Percentiles rank a stretch among this genome's conserved stretches.
These are phyloP conservation scores for Cercophora samala DNA, from an alignment of 495 filamentous ascomycete genomes.

Conservation along the genomic window DNA sequence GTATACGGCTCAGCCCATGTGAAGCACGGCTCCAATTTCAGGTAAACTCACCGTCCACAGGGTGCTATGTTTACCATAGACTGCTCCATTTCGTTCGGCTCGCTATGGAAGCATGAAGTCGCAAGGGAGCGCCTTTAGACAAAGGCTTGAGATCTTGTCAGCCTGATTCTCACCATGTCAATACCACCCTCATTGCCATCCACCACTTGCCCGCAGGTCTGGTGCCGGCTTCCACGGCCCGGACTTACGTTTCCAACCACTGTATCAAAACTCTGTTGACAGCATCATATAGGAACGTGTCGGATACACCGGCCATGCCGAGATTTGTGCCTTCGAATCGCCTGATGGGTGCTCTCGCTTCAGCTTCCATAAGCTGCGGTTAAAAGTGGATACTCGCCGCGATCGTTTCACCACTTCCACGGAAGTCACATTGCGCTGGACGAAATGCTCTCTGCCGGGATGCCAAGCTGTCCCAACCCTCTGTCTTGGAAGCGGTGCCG, in stretches of 20 bases:
- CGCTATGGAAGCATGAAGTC: no score
- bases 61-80: no score
- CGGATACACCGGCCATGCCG: constrained; percentile 12
- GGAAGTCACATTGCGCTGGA: constrained; percentile 6
- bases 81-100: no score
- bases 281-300: neutral
- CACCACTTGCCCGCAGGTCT: neutral
- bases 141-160: neutral
- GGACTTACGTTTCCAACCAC: neutral
- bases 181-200: neutral
- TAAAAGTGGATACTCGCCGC: constrained; percentile 9
- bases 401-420: constrained; percentile 3
- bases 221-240: constrained; percentile 4
- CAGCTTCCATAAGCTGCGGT: constrained; percentile 6
- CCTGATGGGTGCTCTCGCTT: neutral
- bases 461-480: constrained; percentile 7
- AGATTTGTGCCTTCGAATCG: constrained; percentile 2
- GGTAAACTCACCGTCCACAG: no score
- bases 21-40: no score
- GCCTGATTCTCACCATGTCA: neutral
- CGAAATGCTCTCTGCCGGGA: neutral
- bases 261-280: neutral
- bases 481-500: constrained; percentile 1
- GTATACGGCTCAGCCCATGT: no score
- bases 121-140: neutral